These are phyloP conservation scores for Cordyceps pruinosa DNA, from an alignment of 2,329 filamentous ascomycete genomes.

Conservation along the genomic window DNA sequence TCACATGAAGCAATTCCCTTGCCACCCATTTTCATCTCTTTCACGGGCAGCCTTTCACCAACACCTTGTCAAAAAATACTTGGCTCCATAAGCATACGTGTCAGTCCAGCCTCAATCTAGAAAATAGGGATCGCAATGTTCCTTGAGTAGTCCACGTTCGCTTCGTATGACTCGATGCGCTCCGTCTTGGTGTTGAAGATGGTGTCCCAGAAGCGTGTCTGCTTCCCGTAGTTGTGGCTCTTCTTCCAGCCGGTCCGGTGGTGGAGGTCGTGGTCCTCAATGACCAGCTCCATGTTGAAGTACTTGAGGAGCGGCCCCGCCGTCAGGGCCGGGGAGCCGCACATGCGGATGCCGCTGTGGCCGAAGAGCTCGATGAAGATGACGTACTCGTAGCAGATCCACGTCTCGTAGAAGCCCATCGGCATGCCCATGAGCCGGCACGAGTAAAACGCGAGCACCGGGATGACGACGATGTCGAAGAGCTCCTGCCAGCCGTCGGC, in stretches of 20 bases:
- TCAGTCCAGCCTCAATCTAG: neutral
- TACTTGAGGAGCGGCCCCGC: constrained; percentile 26
- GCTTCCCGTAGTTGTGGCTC: constrained; percentile 33
- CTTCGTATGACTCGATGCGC: constrained; percentile 27
- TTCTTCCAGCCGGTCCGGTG: constrained; percentile 31
- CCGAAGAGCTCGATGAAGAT: constrained; percentile 32
- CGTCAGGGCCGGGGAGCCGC: constrained; percentile 25
- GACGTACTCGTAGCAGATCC: constrained; percentile 37
- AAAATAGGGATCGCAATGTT: constrained; percentile 23
- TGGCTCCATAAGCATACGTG: neutral
- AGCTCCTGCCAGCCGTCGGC: constrained; percentile 36
- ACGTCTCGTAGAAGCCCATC: constrained; percentile 40
- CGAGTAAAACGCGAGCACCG: constrained; percentile 30
- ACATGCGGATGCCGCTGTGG: constrained; percentile 32
- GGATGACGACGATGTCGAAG: constrained; percentile 34
- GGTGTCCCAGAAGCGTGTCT: constrained; percentile 30
- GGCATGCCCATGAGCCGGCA: constrained; percentile 29
- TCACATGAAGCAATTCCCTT: no score
- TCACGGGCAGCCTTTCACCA: no score
- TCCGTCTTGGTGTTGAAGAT: constrained; percentile 30
- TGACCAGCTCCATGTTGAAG: constrained; percentile 29
- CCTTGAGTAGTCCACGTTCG: constrained; percentile 27
- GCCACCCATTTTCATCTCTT: no score
- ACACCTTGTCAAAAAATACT: no score
- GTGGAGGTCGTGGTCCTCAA: constrained; percentile 36